These are phyloP conservation scores for Trypanosoma congolense DNA, from an alignment of 208 protist genomes.

Conservation along the genomic window DNA sequence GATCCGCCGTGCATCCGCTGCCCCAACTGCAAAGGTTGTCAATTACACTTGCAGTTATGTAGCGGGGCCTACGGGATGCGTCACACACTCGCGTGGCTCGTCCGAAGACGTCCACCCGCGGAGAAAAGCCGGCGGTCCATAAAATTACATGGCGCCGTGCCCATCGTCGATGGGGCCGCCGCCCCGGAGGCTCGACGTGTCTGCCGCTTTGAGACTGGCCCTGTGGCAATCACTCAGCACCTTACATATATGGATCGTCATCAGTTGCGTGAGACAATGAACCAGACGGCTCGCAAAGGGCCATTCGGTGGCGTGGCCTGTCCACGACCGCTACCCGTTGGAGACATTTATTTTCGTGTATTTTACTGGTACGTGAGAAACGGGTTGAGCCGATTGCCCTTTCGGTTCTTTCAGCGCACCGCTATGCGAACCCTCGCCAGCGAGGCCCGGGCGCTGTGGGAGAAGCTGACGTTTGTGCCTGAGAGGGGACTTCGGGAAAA, in stretches of 20 bases:
- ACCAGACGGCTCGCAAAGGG: slow-evolving; percentile 6
- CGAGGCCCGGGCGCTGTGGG: slow-evolving; percentile 23
- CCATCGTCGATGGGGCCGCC: background rate
- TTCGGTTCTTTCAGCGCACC: slow-evolving; percentile 11
- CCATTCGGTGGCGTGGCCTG: slow-evolving; percentile 20
- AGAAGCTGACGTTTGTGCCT: slow-evolving; percentile 23
- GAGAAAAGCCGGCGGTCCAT: slow-evolving; percentile 10
- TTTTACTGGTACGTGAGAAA: slow-evolving; percentile 3
- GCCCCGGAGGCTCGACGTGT: background rate
- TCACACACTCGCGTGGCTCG: slow-evolving; percentile 20
- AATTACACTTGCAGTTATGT: slow-evolving; percentile 25
- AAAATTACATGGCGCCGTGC: background rate
- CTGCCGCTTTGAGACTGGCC: slow-evolving; percentile 24
- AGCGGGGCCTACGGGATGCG: slow-evolving; percentile 27
- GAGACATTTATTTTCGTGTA: slow-evolving; percentile 15
- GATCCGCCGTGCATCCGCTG: slow-evolving; percentile 18
- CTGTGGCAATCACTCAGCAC: slow-evolving; percentile 14
- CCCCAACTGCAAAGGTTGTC: slow-evolving; percentile 24
- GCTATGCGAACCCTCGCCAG: slow-evolving; percentile 19
- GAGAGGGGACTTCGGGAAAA: background rate
- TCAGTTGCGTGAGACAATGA: slow-evolving; percentile 11
- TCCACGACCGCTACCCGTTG: slow-evolving; percentile 18
- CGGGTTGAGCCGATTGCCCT: slow-evolving; percentile 6
- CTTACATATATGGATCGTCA: slow-evolving; percentile 6
- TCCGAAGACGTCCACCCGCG: slow-evolving; percentile 7